Evolutionary conservation across 2,329 filamentous ascomycete species (phyloP).

Genomic region (Exophiala phaeomuriformis): DNA sequence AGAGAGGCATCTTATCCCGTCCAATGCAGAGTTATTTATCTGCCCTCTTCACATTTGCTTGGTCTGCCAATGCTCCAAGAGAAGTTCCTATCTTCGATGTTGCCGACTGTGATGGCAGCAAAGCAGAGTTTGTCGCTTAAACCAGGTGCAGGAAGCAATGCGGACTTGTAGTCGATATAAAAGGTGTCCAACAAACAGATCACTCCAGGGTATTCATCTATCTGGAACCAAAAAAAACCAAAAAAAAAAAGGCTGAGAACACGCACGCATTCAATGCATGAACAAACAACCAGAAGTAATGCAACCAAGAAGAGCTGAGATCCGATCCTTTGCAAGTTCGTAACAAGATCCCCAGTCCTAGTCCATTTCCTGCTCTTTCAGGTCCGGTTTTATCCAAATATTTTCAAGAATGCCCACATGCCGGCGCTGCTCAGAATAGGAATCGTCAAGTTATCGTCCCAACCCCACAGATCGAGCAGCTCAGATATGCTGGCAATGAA

Average conservation of each 20-base stretch:
- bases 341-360: background rate
- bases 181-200: background rate
- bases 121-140: no score
- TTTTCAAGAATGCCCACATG: slow-evolving; percentile 82
- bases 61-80: no score
- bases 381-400: slow-evolving; percentile 53
- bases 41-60: no score
- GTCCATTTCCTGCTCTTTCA: background rate
- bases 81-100: no score
- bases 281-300: background rate
- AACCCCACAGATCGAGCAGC: slow-evolving; percentile 81
- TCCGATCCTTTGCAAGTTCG: background rate
- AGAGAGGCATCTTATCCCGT: no score
- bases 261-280: background rate
- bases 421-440: slow-evolving; percentile 82
- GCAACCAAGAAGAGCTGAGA: background rate
- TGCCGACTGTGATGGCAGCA: no score
- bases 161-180: background rate
- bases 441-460: slow-evolving; percentile 97
- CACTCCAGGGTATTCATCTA: background rate
- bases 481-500: slow-evolving; percentile 82
- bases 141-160: background rate
- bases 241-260: background rate
- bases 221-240: background rate
- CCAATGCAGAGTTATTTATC: no score